Percentiles rank a stretch among this genome's conserved stretches.
Evolutionary conservation across 495 filamentous ascomycete genomes (phyloP).

Genomic region (Penicillium parvum): DNA sequence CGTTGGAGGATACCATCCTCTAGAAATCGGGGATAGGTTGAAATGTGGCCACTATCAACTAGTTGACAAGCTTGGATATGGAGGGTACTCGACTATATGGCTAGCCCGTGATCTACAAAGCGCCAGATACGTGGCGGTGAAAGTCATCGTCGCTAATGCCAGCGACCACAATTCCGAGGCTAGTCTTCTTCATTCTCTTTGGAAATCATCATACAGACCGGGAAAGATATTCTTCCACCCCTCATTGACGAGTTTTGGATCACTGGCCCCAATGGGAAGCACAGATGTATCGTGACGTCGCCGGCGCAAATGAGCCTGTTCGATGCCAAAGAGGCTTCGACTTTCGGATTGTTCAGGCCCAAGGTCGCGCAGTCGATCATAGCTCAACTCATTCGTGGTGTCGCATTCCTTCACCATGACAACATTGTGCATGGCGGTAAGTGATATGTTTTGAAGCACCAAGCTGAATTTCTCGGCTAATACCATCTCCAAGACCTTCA

Average conservation of each 20-base stretch:
- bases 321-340: slow-evolving; percentile 19
- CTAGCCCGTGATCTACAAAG: slow-evolving; percentile 31
- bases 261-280: slow-evolving; percentile 37
- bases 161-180: slow-evolving; percentile 8
- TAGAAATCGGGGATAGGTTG: slow-evolving; percentile 32
- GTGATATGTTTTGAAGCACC: slow-evolving; percentile 1
- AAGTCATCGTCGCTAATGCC: slow-evolving; percentile 18
- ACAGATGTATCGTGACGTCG: slow-evolving; percentile 39
- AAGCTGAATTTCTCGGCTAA: slow-evolving; percentile 5
- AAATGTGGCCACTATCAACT: slow-evolving; percentile 32
- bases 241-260: slow-evolving; percentile 34
- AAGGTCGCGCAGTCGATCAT: slow-evolving; percentile 24
- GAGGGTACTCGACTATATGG: slow-evolving; percentile 44
- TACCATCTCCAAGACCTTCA: slow-evolving; percentile 20
- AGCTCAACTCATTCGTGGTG: slow-evolving; percentile 25
- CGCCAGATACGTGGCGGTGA: slow-evolving; percentile 17
- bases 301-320: slow-evolving; percentile 23
- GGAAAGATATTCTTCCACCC: slow-evolving; percentile 21
- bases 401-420: slow-evolving; percentile 26
- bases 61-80: slow-evolving; percentile 40
- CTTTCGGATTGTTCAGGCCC: slow-evolving; percentile 18
- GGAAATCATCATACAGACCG: slow-evolving; percentile 4
- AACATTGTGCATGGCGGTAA: slow-evolving; percentile 32
- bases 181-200: slow-evolving; percentile 9
- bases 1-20: slow-evolving; percentile 40